A percentile compares a stretch with the other conserved stretches of the same genome.
Conservation (phyloP, 371 early-diverging fungal species). For the Aphelidium insulamus region DNA sequence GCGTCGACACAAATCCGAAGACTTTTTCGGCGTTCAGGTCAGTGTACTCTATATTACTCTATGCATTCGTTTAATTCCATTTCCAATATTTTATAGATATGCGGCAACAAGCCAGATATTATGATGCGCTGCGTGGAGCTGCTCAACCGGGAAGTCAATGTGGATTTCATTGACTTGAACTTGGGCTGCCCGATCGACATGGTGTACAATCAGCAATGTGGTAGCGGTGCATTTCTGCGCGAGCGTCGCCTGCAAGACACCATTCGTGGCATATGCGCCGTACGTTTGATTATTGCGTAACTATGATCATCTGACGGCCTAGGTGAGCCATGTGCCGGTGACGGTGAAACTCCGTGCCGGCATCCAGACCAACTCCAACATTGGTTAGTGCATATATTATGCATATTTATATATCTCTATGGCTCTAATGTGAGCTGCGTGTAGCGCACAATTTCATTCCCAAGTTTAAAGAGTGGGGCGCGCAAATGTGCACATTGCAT, state of each 20-base stretch:
- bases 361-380: conserved; percentile 25
- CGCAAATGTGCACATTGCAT: conserved; percentile 41
- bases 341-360: conserved; percentile 85
- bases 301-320: too few species aligned
- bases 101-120: conserved; percentile 37
- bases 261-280: conserved; percentile 54
- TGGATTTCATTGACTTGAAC: conserved; percentile 91
- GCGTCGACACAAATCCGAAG: conserved; percentile 65
- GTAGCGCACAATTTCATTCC: conserved; percentile 53
- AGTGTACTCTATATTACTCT: background rate
- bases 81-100: conserved; percentile 10
- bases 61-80: too few species aligned
- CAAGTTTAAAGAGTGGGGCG: conserved; percentile 34
- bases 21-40: conserved; percentile 77
- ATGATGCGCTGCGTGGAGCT: conserved; percentile 41
- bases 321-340: conserved; percentile 58
- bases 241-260: conserved; percentile 44
- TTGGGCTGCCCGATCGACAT: conserved; percentile 88
- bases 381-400: too few species aligned
- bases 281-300: too few species aligned
- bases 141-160: conserved; percentile 32
- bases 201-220: conserved; percentile 42
- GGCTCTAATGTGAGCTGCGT: too few species aligned
- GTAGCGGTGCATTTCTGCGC: too few species aligned
- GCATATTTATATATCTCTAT: too few species aligned